Evolutionary conservation across 257 asterid species (phyloP), one percentile per base, ranked within the genome.

Genomic region (Ehretia macrophylla): DNA sequence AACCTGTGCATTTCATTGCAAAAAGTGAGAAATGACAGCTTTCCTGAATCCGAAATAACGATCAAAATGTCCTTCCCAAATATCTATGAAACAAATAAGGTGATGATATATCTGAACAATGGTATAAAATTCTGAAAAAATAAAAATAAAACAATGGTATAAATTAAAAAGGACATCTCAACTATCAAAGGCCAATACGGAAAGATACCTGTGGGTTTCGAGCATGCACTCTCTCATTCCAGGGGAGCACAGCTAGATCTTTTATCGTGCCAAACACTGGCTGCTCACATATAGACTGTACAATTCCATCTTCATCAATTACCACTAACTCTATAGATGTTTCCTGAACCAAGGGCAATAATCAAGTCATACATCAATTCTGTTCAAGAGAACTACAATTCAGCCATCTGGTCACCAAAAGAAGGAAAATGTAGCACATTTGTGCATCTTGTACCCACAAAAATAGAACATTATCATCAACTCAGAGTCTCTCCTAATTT

Each of bases 1-100:
- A 52, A 40, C 99, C 99, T 89, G 88, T 84, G 95, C 96, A 92
- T 80, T 81, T 84, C 97, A 69, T 75, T 83, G 87, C 87, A 78
- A 73, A 88, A 92, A 48, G 83, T 40, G 60, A 92, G 94, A 77
- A 92, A 85, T 32, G 99, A 88, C 51, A 92, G 83, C 87, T 86
- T 89, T 65, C 99, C 97, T 6, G 97, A 92, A 86, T 92, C 99
- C n/a, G 99, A 92, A 67, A 84, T 63, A 66, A 85, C 84, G 23
- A 89, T 81, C 68, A 92, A 72, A 70, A 86, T 70, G 63, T 86
- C 99, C 77, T 80, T 86, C 66, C 84, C 95, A 51, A 5, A 64
- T 57, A 79, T 62, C 99, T 92, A 79, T 69, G 77, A 56, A 70
- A 63, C 55, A 75, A 70, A 32, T 46, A 68, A 59, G 53, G 65